Evolutionary conservation across 306 rosid genomes (phyloP).

Genomic region (Trifolium subterraneum): DNA sequence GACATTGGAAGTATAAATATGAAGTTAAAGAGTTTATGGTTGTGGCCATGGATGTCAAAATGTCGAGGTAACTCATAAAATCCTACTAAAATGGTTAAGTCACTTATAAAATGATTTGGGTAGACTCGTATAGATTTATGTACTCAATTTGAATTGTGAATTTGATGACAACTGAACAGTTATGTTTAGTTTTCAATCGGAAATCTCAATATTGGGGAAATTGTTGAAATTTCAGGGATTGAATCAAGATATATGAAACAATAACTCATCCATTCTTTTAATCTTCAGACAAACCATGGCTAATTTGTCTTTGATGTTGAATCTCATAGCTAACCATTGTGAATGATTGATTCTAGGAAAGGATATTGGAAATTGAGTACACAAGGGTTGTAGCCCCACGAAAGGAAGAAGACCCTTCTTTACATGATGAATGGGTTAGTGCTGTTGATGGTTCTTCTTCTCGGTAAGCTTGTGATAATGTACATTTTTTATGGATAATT

Average conservation of each 20-base stretch:
- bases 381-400: slow-evolving; percentile 77
- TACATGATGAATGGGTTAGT: slow-evolving; percentile 96
- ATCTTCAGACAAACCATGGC: neutral
- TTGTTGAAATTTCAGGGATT: slow-evolving; percentile 11
- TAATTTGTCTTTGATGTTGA: slow-evolving; percentile 2
- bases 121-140: neutral
- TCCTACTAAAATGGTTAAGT: neutral
- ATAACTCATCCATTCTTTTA: neutral
- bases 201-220: neutral
- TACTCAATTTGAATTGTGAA: neutral
- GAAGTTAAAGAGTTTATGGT: neutral
- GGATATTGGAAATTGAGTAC: slow-evolving; percentile 79
- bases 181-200: neutral
- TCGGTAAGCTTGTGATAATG: slow-evolving; percentile 57
- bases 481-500: neutral
- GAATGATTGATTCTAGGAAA: slow-evolving; percentile 63
- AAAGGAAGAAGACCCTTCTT: slow-evolving; percentile 80
- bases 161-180: neutral
- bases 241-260: slow-evolving; percentile 24
- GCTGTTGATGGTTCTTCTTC: slow-evolving; percentile 91
- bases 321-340: slow-evolving; percentile 29
- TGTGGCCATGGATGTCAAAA: neutral
- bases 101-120: neutral
- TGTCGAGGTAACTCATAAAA: neutral
- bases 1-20: slow-evolving; percentile 1